These are phyloP conservation scores for Tardiomyces digboiensis DNA, from an alignment of 1,139 yeast species.

Conservation along the genomic window DNA sequence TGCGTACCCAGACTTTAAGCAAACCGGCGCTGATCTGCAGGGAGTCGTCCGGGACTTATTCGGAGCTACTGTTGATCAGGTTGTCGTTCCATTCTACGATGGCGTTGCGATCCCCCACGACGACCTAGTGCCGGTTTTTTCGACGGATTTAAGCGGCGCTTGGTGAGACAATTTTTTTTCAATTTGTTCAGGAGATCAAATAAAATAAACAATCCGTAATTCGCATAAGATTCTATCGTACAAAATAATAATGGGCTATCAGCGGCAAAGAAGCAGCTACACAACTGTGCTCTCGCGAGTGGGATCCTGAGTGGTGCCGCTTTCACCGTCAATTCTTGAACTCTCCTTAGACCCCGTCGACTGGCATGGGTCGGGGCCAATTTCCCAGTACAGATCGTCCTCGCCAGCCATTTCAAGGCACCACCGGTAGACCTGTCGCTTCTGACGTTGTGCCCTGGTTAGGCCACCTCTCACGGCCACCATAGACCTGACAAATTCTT, in stretches of 20 bases:
- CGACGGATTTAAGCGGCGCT: background rate
- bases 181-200: too few relatives aligned
- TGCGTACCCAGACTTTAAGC: constrained; percentile 94
- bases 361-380: constrained; percentile 4
- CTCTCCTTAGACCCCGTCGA: constrained; percentile 1
- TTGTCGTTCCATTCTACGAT: constrained; percentile 19
- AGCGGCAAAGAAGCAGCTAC: too few relatives aligned
- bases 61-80: constrained; percentile 16
- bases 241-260: background rate
- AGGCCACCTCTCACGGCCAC: constrained; percentile 62
- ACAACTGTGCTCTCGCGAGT: background rate
- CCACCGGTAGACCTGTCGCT: constrained; percentile 66
- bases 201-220: background rate
- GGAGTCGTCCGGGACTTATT: constrained; percentile 38
- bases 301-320: background rate
- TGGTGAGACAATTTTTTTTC: too few relatives aligned
- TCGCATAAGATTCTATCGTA: background rate
- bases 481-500: constrained; percentile 79
- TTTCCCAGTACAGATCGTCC: constrained; percentile 29
- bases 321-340: too few relatives aligned
- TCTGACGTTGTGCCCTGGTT: constrained; percentile 67
- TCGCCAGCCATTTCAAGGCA: constrained; percentile 75
- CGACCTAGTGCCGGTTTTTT: background rate
- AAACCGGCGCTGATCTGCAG: constrained; percentile 75
- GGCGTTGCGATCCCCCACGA: background rate